Base-by-base conservation (phyloP, 768 basidiomycete genomes). In the Hypholoma sublateritium region DNA sequence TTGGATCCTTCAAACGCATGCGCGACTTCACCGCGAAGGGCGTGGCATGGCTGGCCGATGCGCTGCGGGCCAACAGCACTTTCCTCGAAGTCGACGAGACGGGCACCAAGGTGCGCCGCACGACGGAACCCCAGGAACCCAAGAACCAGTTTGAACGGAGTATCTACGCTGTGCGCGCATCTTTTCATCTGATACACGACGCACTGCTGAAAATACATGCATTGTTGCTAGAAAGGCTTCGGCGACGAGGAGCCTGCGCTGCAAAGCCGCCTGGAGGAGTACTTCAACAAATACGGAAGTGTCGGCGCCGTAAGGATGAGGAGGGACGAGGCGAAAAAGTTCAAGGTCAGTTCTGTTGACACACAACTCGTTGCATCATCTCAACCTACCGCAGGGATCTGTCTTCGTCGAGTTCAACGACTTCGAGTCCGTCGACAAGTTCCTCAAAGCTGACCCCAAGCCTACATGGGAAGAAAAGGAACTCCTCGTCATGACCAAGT, bases 1-100 rank as follows among this genome's bases (percentile, higher is more conserved):
- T 98, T 55, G 81, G 89, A 5, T 95, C 93, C 6, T 98, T 98
- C 85, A 95, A 95, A 72, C 90, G 95, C 59, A 98, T 98, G 95
- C 79, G 83, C 39, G 89, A 91, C 25, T 90, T 82, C 67, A 71
- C 74, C 43, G 49, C 78, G 3, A 68, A 78, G 28, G 93, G 93
- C 5, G 57, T 80, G 16, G 81, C 83, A 17, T 93, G 91, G 80
- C 77, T 97, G 57, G 79, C 80, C 5, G 76, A 82, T 19, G 88
- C 86, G n/a, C 76, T 98, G n/a, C 72, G 72, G 48, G 58, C 70
- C n/a, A 14, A 47, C 12, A 80, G 70, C 59, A 70, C 71, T 25
- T 77, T 76, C 62, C 80, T 98, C 41, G 91, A 92, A 67, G 80
- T 96, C 5, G 88, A 91, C 65, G 86, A 84, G 52, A 78, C 80